A percentile compares a stretch with the other conserved stretches of the same genome.
phyloP scores from a whole-genome alignment of 768 basidiomycete genomes.

The Leucocoprinus sp. region DNA sequence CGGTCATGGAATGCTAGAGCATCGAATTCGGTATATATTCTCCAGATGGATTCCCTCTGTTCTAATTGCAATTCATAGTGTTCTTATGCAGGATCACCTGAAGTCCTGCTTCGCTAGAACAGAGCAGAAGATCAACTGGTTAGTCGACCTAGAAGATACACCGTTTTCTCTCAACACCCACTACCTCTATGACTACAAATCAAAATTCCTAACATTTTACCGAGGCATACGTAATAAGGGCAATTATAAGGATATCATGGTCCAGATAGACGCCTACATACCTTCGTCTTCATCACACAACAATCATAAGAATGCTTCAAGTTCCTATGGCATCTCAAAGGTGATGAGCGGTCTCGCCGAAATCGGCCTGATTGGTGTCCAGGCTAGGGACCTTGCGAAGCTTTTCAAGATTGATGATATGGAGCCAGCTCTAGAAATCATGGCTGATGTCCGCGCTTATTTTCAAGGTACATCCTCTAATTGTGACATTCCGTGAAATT shows the following conservation, averaged over 20 bases:
- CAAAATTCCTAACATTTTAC: conserved; percentile 38
- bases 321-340: conserved; percentile 21
- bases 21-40: conserved; percentile 31
- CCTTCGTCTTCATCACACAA: conserved; percentile 4
- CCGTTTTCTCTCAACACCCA: conserved; percentile 47
- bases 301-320: not conserved
- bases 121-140: conserved; percentile 36
- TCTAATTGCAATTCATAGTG: conserved; percentile 8
- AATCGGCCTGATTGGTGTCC: conserved; percentile 30
- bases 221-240: conserved; percentile 29
- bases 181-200: conserved; percentile 37
- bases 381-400: conserved; percentile 37
- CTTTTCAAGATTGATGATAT: conserved; percentile 42
- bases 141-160: conserved; percentile 38
- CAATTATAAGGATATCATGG: conserved; percentile 18
- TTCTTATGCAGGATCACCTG: conserved; percentile 39
- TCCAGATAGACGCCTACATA: conserved; percentile 17
- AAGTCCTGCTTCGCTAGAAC: conserved; percentile 32
- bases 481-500: not conserved
- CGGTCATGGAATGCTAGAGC: conserved; percentile 44
- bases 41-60: not conserved
- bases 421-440: conserved; percentile 53
- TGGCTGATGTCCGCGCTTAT: conserved; percentile 67
- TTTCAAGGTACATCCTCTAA: conserved; percentile 49
- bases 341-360: conserved; percentile 27